Evolutionary conservation across 176 grass and related monocot species (phyloP), one percentile per base, ranked within the genome.

Genomic region (Oryza coarctata): DNA sequence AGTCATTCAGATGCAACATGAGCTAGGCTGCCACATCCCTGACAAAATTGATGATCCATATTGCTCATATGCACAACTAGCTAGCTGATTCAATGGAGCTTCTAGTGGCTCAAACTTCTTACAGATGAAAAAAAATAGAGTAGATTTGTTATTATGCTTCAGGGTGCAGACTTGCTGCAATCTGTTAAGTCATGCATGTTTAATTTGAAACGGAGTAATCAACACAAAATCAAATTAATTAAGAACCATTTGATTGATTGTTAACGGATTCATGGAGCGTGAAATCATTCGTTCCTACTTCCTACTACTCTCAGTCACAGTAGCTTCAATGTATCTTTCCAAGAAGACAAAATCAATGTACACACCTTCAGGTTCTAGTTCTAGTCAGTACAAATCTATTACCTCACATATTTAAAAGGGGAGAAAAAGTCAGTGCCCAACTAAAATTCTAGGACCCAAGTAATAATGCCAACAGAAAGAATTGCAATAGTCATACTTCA

Each of bases 251-350:
- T 25, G 13, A 33, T 60, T 39, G 34, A 41, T 60, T 32, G 32
- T 14, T 32, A 12, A 64, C 66, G 12, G 39, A 20, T 30, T n/a
- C 22, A 12, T 74, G 41, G 63, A 69, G 73, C 35, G 47, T 68
- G 41, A 38, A 12, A 35, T 70, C 65, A 80, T 81, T 13, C 31
- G 23, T 80, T 70, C 30, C 55, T 71, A 38, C 57, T 43, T 43
- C 10, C 40, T 30, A 65, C 67, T 72, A 39, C 7, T 65, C 75
- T 29, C 47, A 65, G 30, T 65, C 27, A 64, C 29, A 76, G 34
- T 30, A 30, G n/a, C 20, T 71, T 18, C 38, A 85, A 7, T 50
- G n/a, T 14, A 27, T 30, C 71, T 83, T 63, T 78, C 65, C 11
- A 44, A 84, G 22, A 68, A 7, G 17, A 41, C 61, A 57, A 69